Evolutionary conservation across 2,329 filamentous ascomycete genomes (phyloP), one percentile per base, ranked within the genome.

Genomic region (Fusarium lateritium): DNA sequence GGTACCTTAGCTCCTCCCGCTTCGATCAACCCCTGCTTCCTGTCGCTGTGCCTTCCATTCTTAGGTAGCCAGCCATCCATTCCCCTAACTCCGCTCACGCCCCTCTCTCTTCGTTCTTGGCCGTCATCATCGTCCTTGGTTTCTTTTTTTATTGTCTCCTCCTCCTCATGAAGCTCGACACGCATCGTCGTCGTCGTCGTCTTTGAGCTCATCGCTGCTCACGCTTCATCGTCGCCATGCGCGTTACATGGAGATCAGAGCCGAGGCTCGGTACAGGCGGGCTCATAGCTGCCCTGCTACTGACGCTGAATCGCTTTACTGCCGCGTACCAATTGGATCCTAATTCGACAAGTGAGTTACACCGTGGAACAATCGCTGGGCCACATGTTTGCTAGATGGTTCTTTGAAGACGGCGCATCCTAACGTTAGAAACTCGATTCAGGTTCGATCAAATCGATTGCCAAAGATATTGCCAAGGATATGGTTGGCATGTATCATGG

Each of bases 391-490:
- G 10, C 21, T 34, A 10, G 34, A 19, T 38, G 14, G n/a, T 14
- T 11, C 17, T 33, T 15, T 19, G 22, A 17, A 26, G 22, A 21
- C 22, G 14, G 24, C 26, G 7, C 26, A 57, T 54, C 24, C 62
- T 65, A 17, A 69, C 47, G 11, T 10, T 26, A 19, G 21, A 51
- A 39, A 24, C 33, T 15, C 22, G 5, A 17, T 57, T 26, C 64
- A 89, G 86, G 82, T 43, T 88, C 85, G 3, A 76, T 88, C 62
- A 84, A 79, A 61, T 74, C 78, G 38, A 79, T 85, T 13, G 81
- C 87, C 15, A 84, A 83, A 63, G 78, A 82, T 45, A 83, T 88
- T 77, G 81, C 85, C 3, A 78, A 81, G 42, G 86, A 88, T 70
- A 79, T 89, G 76, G 69, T 82, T 53, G 71, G 76, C 8, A 81